phyloP scores from a whole-genome alignment of 345 rosid genomes.

The Pistacia integerrima region DNA sequence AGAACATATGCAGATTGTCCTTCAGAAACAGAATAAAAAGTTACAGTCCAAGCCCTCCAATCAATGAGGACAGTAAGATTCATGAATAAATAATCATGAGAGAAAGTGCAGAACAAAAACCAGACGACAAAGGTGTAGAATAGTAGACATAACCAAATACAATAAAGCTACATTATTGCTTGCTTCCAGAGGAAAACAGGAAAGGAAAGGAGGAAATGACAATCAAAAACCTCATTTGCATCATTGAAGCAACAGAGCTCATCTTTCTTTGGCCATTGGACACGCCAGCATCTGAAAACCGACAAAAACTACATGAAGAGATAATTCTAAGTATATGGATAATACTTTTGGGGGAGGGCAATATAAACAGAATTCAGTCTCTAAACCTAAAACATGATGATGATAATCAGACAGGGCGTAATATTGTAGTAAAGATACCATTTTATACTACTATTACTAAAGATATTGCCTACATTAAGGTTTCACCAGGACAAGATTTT shows the following conservation, averaged over 20 bases:
- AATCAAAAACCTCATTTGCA: conserved; percentile 52
- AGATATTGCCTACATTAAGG: not conserved
- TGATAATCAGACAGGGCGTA: not conserved
- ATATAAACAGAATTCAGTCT: not conserved
- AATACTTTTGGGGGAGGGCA: too few relatives aligned
- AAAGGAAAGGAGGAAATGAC: not conserved
- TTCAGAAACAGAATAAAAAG: too few relatives aligned
- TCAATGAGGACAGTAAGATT: too few relatives aligned
- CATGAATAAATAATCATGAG: not conserved
- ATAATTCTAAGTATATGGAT: not conserved
- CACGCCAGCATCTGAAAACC: conserved; percentile 44
- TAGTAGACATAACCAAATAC: not conserved
- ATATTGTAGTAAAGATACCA: not conserved
- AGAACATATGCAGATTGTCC: not conserved
- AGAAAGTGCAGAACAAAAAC: not conserved
- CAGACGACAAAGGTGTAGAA: not conserved
- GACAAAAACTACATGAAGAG: not conserved
- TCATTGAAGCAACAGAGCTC: conserved; percentile 37
- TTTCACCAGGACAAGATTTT: not conserved
- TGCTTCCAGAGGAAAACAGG: not conserved
- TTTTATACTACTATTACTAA: not conserved
- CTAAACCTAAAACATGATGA: not conserved
- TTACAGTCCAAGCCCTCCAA: too few relatives aligned
- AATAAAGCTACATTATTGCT: not conserved
- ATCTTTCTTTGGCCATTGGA: conserved; percentile 51